Conservation (phyloP, 441 rosid species). For the Pelargonium cotyledonis region DNA sequence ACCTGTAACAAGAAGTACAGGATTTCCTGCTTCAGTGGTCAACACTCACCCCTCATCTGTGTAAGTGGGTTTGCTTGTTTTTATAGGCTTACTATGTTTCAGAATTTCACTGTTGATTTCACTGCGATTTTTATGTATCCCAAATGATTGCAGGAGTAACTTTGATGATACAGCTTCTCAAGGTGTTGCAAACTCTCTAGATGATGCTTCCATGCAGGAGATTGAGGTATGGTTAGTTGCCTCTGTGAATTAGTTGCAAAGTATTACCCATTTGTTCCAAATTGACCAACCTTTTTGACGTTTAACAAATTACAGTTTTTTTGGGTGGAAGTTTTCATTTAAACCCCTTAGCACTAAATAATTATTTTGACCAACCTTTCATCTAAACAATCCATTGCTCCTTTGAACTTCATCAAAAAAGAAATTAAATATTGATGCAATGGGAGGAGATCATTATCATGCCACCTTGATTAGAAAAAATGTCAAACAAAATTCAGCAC, state of each 20-base stretch:
- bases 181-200: conserved; percentile 31
- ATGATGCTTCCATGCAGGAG: conserved; percentile 46
- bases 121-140: conserved; percentile 14
- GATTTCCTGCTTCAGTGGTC: conserved; percentile 23
- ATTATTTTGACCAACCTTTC: background rate
- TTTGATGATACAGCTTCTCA: conserved; percentile 38
- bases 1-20: conserved; percentile 30
- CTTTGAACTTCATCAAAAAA: too few species aligned
- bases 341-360: background rate
- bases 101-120: background rate
- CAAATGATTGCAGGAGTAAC: conserved; percentile 36
- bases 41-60: conserved; percentile 31
- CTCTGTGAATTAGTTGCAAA: background rate
- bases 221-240: conserved; percentile 44
- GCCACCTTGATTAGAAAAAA: too few species aligned
- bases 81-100: background rate
- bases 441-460: too few species aligned
- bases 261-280: background rate
- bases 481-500: too few species aligned
- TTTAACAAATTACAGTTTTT: background rate
- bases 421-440: too few species aligned
- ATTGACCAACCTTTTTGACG: background rate
- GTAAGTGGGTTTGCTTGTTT: conserved; percentile 7
- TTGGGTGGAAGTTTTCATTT: background rate
- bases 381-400: too few species aligned